These are phyloP conservation scores for Hanseniaspora sp. DNA, from an alignment of 1,139 yeast species.

Conservation along the genomic window DNA sequence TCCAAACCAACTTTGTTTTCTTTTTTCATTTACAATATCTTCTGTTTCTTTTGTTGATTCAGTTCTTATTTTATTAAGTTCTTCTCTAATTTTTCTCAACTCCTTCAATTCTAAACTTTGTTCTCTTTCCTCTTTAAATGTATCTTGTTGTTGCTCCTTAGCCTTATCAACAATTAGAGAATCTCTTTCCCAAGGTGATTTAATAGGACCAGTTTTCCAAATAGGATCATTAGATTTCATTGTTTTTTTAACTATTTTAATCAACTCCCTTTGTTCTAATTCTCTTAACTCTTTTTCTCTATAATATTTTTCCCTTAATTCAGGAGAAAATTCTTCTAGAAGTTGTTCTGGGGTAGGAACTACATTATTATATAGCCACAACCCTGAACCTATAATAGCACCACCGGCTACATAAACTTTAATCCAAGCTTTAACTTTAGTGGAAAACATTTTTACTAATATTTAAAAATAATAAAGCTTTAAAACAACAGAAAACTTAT, in stretches of 20 bases:
- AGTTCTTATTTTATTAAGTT: conserved; percentile 31
- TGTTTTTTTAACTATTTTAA: conserved; percentile 53
- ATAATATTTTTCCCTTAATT: conserved; percentile 65
- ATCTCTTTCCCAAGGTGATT: conserved; percentile 49
- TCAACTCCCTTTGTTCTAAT: conserved; percentile 54
- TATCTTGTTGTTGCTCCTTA: conserved; percentile 1
- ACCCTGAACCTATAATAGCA: conserved; percentile 57
- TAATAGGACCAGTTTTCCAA: conserved; percentile 66
- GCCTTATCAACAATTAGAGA: conserved; percentile 25
- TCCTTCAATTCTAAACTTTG: conserved; percentile 40
- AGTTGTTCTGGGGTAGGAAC: conserved; percentile 79
- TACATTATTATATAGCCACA: conserved; percentile 52
- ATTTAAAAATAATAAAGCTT: not conserved
- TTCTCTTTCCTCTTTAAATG: conserved; percentile 34
- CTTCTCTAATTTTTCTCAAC: conserved; percentile 37
- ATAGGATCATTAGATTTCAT: conserved; percentile 60
- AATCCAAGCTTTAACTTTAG: conserved; percentile 35
- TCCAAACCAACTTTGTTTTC: conserved; percentile 16
- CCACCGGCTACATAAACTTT: conserved; percentile 51
- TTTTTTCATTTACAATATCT: conserved; percentile 31
- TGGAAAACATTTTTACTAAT: conserved; percentile 1
- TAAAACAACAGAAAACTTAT: no score
- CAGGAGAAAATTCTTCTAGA: conserved; percentile 67
- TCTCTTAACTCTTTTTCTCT: conserved; percentile 50
- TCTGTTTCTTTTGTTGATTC: conserved; percentile 32